Percentiles rank a stretch among this genome's conserved stretches.
Conservation (phyloP, 108 stramenopile genomes). For the Stephanodiscus triporus region DNA sequence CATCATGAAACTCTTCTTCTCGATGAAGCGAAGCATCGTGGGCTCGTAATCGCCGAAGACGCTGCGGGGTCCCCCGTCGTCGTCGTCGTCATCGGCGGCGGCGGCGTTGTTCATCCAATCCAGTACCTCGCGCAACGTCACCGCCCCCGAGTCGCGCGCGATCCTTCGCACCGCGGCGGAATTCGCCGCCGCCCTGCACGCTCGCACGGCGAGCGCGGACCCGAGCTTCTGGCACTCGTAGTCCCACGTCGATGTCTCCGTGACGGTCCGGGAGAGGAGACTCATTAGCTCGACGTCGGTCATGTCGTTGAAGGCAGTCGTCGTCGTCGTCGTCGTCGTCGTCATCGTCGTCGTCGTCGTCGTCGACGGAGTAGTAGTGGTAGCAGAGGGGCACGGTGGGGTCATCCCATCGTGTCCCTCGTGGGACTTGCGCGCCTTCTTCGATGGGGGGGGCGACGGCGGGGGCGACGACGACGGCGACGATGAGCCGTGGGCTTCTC, state of each 20-base stretch:
- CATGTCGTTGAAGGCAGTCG: conserved; percentile 4
- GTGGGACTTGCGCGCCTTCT: background rate
- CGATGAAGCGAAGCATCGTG: conserved; percentile 23
- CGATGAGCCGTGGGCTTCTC: too few species aligned
- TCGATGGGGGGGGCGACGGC: background rate
- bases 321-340: background rate
- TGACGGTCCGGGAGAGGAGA: conserved; percentile 2
- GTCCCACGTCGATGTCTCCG: conserved; percentile 7
- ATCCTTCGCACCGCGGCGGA: conserved; percentile 8
- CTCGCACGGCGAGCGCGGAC: conserved; percentile 22
- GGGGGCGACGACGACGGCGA: too few species aligned
- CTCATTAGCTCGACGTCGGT: conserved; percentile 12
- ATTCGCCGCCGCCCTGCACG: conserved; percentile 18
- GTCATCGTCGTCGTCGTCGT: background rate
- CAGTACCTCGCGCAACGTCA: conserved; percentile 21
- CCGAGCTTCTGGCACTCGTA: conserved; percentile 18
- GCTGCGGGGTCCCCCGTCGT: background rate
- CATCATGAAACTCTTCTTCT: conserved; percentile 29
- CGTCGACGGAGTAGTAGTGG: too few species aligned
- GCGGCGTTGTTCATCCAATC: conserved; percentile 15
- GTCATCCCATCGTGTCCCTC: background rate
- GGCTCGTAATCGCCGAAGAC: conserved; percentile 24
- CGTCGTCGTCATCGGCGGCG: background rate
- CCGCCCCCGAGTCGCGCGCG: background rate
- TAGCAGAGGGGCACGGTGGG: background rate